Evolutionary conservation across 2,329 filamentous ascomycete genomes (phyloP).

Genomic region (Alternaria sp.): DNA sequence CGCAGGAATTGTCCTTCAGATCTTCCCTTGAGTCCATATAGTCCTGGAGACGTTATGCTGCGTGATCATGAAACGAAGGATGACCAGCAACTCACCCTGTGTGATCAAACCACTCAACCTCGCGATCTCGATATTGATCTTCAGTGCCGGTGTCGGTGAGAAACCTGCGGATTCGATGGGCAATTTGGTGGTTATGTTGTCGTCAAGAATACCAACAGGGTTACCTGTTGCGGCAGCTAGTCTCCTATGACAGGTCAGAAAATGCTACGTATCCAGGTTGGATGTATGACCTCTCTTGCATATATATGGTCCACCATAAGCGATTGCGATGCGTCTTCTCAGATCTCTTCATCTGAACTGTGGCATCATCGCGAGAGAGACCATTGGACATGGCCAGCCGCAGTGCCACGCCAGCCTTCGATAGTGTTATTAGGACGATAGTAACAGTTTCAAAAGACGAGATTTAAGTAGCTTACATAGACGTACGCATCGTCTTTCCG

Average conservation of each 20-base stretch:
- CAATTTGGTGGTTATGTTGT: neutral
- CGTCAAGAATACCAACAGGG: neutral
- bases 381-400: neutral
- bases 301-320: too few relatives aligned
- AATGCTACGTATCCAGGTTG: too few relatives aligned
- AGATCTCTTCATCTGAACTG: neutral
- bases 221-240: neutral
- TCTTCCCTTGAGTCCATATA: neutral
- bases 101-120: too few relatives aligned
- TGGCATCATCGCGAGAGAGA: neutral
- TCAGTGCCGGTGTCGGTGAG: neutral
- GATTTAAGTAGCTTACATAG: too few relatives aligned
- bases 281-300: too few relatives aligned
- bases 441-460: too few relatives aligned
- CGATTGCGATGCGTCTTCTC: neutral
- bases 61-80: neutral
- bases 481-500: too few relatives aligned
- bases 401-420: neutral
- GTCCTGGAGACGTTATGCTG: neutral
- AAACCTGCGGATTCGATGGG: neutral
- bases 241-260: too few relatives aligned
- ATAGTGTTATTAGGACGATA: too few relatives aligned
- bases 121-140: too few relatives aligned
- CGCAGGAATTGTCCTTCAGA: neutral
- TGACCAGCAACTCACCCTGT: neutral